Percentiles rank a stretch among this genome's conserved stretches.
These are phyloP conservation scores for Phytophthora vignae DNA, from an alignment of 352 stramenopile genomes.

Conservation along the genomic window DNA sequence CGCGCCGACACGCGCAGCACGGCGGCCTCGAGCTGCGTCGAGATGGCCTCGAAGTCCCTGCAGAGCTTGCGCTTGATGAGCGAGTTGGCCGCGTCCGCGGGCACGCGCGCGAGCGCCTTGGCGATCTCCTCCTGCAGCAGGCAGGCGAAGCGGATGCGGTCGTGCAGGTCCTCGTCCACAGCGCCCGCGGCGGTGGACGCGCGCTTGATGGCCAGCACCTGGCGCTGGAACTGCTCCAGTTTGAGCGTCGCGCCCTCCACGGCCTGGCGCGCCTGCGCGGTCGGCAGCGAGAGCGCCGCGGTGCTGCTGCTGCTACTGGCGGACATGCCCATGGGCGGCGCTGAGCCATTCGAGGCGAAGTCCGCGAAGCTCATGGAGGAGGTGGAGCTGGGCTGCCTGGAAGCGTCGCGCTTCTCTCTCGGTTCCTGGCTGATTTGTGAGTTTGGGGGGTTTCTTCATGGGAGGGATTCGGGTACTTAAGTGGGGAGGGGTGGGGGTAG, in stretches of 20 bases:
- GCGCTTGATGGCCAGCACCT: conserved; percentile 84
- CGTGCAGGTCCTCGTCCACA: conserved; percentile 81
- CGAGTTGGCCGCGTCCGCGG: conserved; percentile 65
- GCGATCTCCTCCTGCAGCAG: conserved; percentile 85
- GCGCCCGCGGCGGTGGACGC: conserved; percentile 34
- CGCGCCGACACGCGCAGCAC: conserved; percentile 71
- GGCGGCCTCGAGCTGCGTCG: conserved; percentile 70
- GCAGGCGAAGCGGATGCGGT: conserved; percentile 87
- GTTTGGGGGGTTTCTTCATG: neutral
- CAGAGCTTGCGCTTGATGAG: conserved; percentile 83
- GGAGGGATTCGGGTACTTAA: neutral
- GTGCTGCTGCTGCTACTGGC: conserved; percentile 19
- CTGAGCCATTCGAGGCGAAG: conserved; percentile 47
- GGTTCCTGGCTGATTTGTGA: too few species aligned
- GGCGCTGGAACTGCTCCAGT: conserved; percentile 85
- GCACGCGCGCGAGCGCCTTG: conserved; percentile 64
- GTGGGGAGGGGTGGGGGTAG: too few species aligned
- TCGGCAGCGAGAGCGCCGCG: conserved; percentile 24
- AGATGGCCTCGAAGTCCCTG: conserved; percentile 86
- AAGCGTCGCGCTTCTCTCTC: too few species aligned
- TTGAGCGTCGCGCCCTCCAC: conserved; percentile 80
- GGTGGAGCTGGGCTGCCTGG: too few species aligned
- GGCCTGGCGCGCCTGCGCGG: conserved; percentile 50
- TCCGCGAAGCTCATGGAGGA: conserved; percentile 71
- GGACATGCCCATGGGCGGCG: conserved; percentile 7